Base-by-base conservation (phyloP, 2,329 filamentous ascomycete genomes). In the Hyphodiscus sp. region DNA sequence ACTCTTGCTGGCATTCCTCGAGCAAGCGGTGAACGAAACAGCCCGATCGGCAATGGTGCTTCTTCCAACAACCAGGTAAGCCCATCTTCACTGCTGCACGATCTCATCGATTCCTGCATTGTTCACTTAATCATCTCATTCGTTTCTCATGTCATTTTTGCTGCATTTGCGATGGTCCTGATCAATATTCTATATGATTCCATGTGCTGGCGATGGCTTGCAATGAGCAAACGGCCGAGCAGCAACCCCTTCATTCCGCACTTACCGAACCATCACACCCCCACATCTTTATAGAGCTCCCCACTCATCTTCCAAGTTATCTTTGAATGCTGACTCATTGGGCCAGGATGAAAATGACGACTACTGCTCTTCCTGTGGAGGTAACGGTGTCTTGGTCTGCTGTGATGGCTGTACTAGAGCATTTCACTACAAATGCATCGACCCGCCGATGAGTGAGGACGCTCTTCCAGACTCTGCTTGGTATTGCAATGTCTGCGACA, bases 341-440 rank as follows among this genome's bases (percentile, higher is more conserved):
- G 19, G 60, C n/a, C 26, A 49, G 38, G 38, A 50, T 30, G 86
- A 96, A 58, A 95, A 95, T 70, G 89, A 94, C 69, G 92, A 97
- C 69, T 86, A 87, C 67, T 99, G 92, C 74, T 86, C 86, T 57
- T 83, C 90, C 45, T 99, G 94, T 73, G 83, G 86, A 65, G 87
- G 87, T 59, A 87, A 83, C 61, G 92, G 92, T 53, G 83, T 90
- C 62, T 80, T 99, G 58, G 79, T 97, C 60, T 96, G 91, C 73
- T 99, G 94, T 71, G 94, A 97, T 73, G 89, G 87, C 58, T 99
- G 94, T 73, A 82, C 86, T 56, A 83, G 89, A 61, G 89, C 91
- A 6, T 96, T 95, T 71, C 94, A 97, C 71, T 90, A 94, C 68
- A 79, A 82, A 55, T 97, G 94, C 69, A 82, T 94, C 61, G 87